Percentiles rank a stretch among this genome's conserved stretches.
Conservation (phyloP, 73 alveolate species). For the Paramecium sonneborni region DNA sequence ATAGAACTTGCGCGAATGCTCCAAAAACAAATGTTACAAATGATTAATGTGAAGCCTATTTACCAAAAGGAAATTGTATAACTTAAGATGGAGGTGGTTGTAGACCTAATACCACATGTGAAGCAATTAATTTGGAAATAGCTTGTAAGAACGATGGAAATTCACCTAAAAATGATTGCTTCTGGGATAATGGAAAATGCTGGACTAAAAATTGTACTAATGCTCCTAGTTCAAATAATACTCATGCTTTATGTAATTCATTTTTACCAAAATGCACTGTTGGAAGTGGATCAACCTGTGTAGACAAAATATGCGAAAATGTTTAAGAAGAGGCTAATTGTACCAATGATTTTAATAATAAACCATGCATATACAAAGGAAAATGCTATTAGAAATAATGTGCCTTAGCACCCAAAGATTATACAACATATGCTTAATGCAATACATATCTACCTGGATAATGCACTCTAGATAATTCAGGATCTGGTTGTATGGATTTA, state of each 20-base stretch:
- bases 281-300: neutral
- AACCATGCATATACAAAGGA: neutral
- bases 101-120: neutral
- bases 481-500: slow-evolving; percentile 7
- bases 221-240: neutral
- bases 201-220: neutral
- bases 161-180: neutral
- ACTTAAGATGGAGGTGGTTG: slow-evolving; percentile 38
- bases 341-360: neutral
- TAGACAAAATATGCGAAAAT: slow-evolving; percentile 11
- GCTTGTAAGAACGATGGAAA: neutral
- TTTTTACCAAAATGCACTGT: neutral
- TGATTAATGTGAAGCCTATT: neutral
- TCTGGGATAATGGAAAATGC: slow-evolving; percentile 1
- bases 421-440: neutral
- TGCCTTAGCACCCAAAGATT: neutral
- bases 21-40: neutral
- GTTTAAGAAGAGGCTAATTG: neutral
- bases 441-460: neutral
- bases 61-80: neutral
- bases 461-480: slow-evolving; percentile 28
- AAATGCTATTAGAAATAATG: slow-evolving; percentile 11
- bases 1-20: neutral
- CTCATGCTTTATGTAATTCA: neutral
- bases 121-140: neutral